Evolutionary conservation across 768 basidiomycete species (phyloP).

Genomic region (Cyclocybe cylindracea): DNA sequence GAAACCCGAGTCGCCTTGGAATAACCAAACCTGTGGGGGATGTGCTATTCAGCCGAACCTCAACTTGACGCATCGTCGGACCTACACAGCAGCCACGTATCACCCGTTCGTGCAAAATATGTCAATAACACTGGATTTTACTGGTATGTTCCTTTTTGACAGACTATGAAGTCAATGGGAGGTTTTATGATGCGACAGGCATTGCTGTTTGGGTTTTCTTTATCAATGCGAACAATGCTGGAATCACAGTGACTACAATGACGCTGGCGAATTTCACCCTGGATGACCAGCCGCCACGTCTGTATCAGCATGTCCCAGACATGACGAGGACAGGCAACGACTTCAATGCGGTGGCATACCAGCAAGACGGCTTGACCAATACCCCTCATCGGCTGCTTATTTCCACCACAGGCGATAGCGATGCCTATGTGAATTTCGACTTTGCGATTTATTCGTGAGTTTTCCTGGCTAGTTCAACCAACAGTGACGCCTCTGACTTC

Average conservation of each 20-base stretch:
- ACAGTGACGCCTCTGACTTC: no score
- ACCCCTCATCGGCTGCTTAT: conserved; percentile 29
- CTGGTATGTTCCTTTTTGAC: conserved; percentile 12
- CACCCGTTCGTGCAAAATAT: conserved; percentile 20
- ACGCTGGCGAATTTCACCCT: conserved; percentile 33
- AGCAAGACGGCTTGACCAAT: conserved; percentile 24
- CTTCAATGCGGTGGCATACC: conserved; percentile 33
- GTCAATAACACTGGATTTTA: conserved; percentile 29
- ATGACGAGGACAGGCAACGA: conserved; percentile 16
- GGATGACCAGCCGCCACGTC: conserved; percentile 19
- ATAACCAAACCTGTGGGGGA: conserved; percentile 19
- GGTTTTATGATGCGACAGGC: conserved; percentile 18
- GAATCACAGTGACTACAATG: conserved; percentile 25
- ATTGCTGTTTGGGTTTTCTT: conserved; percentile 41
- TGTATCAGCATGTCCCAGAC: conserved; percentile 29
- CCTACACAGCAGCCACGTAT: conserved; percentile 35
- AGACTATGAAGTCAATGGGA: not conserved
- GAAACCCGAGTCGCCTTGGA: conserved; percentile 21
- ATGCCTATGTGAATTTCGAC: conserved; percentile 38
- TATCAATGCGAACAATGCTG: conserved; percentile 34
- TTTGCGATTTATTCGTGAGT: conserved; percentile 43
- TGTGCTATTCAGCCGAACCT: conserved; percentile 26
- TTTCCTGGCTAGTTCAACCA: not conserved
- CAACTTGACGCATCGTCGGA: conserved; percentile 20
- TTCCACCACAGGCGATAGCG: conserved; percentile 28